Evolutionary conservation across 805 yeast species (phyloP), one percentile per base, ranked within the genome.

Genomic region (Saturnispora dispora): DNA sequence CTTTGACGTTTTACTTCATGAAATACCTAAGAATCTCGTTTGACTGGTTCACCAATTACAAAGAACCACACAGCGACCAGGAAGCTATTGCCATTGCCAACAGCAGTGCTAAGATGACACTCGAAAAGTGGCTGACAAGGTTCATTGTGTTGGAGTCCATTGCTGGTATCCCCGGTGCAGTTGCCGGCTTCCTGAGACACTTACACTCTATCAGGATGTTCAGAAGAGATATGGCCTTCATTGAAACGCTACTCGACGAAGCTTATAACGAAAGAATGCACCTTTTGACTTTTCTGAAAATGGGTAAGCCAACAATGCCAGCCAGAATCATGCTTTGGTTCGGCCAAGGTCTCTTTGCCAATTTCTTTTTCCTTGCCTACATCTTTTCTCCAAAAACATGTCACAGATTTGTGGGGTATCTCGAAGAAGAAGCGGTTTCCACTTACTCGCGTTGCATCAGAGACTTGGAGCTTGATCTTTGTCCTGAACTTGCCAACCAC

Each of bases 161-260:
- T 51, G 90, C 90, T 4, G 89, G 88, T 8, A 86, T 83, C n/a
- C 90, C 90, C 1, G 89, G 90, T 10, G 77, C 82, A 73, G 85
- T 81, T 45, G 90, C 86, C 3, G 84, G 85, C 1, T 83, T 82
- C 66, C 64, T 84, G 42, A 74, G 89, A 52, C 89, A 84, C 61
- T 71, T 83, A 58, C 82, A 80, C 55, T 76, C 86, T 2, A 62
- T 83, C 46, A 68, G 90, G 56, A 63, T 82, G 47, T 68, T 84
- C 57, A 73, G 73, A 59, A 67, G 89, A 53, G 90, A 83, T 62
- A 76, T 79, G 59, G 88, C 86, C 1, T 84, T 88, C 84, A 74
- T 84, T 55, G 87, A 83, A 63, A 82, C 89, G 2, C 68, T 84
- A 39, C 68, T 79, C 39, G 89, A 83, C 59, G 90, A 83, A 61